Evolutionary conservation across 306 rosid species (phyloP).

Genomic region (Lathyrus tuberosus): DNA sequence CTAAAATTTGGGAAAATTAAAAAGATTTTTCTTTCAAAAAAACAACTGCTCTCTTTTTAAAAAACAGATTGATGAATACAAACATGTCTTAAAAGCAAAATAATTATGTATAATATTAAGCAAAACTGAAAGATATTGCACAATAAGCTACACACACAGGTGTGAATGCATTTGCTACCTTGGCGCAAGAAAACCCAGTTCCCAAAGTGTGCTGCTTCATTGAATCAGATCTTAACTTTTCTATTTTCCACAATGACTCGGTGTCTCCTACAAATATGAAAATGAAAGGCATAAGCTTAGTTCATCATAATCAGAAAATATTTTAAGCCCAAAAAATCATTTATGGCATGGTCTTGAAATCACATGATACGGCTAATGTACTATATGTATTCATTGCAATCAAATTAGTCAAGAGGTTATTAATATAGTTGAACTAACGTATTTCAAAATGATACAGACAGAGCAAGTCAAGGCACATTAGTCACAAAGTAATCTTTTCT

Average conservation of each 20-base stretch:
- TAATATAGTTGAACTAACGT: not conserved
- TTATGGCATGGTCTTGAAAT: conserved; percentile 3
- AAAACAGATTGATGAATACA: not conserved
- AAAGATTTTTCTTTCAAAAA: not conserved
- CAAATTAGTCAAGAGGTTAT: conserved; percentile 4
- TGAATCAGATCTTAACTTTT: conserved; percentile 71
- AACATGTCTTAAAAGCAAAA: not conserved
- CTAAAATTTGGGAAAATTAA: conserved; percentile 18
- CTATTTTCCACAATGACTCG: conserved; percentile 67
- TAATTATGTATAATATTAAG: not conserved
- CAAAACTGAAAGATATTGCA: conserved; percentile 16
- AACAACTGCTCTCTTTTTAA: not conserved
- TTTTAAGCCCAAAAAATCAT: conserved; percentile 11
- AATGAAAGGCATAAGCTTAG: conserved; percentile 32
- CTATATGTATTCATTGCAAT: conserved; percentile 18
- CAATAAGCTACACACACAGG: conserved; percentile 10
- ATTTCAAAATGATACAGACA: not conserved
- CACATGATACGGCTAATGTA: not conserved
- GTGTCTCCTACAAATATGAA: conserved; percentile 46
- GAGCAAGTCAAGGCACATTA: conserved; percentile 8
- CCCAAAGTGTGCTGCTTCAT: conserved; percentile 67
- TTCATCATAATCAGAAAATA: not conserved
- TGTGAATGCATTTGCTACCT: conserved; percentile 51
- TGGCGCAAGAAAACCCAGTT: conserved; percentile 77
- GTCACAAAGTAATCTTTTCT: not conserved